These are phyloP conservation scores for Pulicaria dysenterica DNA, from an alignment of 129 eudicot species.

Conservation along the genomic window DNA sequence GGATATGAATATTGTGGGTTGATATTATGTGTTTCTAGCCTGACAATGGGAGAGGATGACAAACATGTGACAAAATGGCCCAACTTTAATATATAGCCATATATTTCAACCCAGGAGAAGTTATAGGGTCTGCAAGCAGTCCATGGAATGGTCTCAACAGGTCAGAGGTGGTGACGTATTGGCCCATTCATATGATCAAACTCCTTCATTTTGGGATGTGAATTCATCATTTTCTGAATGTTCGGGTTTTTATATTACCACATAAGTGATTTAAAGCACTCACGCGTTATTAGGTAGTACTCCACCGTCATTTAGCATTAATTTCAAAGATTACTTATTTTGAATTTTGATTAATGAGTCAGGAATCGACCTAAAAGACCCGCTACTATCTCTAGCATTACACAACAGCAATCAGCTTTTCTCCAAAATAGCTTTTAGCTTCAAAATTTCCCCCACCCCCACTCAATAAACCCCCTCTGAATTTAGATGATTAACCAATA, in stretches of 20 bases:
- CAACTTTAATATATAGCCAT: not conserved
- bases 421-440: not conserved
- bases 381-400: not conserved
- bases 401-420: not conserved
- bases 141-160: not conserved
- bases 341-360: too few relatives aligned
- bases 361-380: too few relatives aligned
- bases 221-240: not conserved
- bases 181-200: not conserved
- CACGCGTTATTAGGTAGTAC: not conserved
- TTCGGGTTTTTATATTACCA: not conserved
- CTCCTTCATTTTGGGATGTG: not conserved
- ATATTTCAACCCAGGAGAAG: not conserved
- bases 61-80: not conserved
- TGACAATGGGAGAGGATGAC: not conserved
- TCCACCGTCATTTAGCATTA: not conserved
- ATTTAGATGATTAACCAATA: slow-evolving; percentile 8
- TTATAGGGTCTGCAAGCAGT: not conserved
- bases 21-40: not conserved
- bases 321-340: not conserved
- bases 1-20: slow-evolving; percentile 1
- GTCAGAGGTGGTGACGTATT: not conserved
- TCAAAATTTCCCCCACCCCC: slow-evolving; percentile 7
- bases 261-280: not conserved
- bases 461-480: not conserved